Percentiles rank a stretch among this genome's conserved stretches.
These are phyloP conservation scores for Sanghuangporus sanghuang DNA, from an alignment of 1,284 basidiomycete species.

Conservation along the genomic window DNA sequence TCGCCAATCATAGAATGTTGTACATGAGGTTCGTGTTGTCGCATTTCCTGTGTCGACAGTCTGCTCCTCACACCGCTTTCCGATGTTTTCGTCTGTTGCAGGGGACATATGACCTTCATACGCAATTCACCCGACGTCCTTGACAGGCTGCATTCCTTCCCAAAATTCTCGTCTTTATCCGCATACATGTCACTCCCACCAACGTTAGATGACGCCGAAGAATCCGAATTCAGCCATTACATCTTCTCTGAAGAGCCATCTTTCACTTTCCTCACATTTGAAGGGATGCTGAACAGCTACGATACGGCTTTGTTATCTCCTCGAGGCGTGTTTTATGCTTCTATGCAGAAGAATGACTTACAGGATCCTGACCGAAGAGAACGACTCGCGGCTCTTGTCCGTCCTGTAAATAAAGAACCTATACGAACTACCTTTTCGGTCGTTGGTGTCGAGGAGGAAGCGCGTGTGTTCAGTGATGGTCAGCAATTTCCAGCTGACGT, in stretches of 20 bases:
- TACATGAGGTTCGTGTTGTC: conserved; percentile 5
- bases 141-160: conserved; percentile 12
- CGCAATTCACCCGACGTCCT: conserved; percentile 15
- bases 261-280: conserved; percentile 16
- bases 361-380: background rate
- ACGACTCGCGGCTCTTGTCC: background rate
- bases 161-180: conserved; percentile 15
- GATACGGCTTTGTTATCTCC: conserved; percentile 13
- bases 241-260: conserved; percentile 15
- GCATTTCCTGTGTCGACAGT: background rate
- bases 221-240: conserved; percentile 17
- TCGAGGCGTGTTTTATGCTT: conserved; percentile 14
- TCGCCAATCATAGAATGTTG: conserved; percentile 6
- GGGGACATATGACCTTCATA: conserved; percentile 18
- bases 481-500: conserved; percentile 2
- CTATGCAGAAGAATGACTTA: conserved; percentile 5
- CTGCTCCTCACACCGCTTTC: background rate
- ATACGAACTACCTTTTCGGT: conserved; percentile 6
- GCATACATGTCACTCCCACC: conserved; percentile 7
- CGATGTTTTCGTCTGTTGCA: background rate
- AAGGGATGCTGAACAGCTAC: conserved; percentile 14
- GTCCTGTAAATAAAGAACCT: background rate
- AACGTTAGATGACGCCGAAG: conserved; percentile 13
- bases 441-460: conserved; percentile 8
- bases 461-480: conserved; percentile 4